Evolutionary conservation across 345 rosid genomes (phyloP).

Genomic region (Laguncularia racemosa): DNA sequence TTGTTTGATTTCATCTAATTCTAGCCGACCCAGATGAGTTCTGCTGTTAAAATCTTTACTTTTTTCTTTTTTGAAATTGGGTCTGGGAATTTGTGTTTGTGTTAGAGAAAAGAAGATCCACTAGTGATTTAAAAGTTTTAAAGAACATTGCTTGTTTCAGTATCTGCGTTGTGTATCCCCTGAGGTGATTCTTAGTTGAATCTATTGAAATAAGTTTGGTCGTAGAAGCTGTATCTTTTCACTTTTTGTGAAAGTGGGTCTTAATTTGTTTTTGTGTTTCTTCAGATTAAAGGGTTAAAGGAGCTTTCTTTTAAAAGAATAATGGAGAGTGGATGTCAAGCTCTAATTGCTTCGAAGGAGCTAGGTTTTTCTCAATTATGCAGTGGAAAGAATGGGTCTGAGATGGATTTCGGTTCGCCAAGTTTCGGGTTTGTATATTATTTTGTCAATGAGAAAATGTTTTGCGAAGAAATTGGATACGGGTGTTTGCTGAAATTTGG

Average conservation of each 20-base stretch:
- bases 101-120: too few species aligned
- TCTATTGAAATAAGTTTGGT: too few species aligned
- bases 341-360: background rate
- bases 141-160: too few species aligned
- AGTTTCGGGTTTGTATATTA: slow-evolving; percentile 47
- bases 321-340: slow-evolving; percentile 6
- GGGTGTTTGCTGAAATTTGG: background rate
- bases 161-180: too few species aligned
- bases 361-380: background rate
- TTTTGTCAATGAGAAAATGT: background rate
- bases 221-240: background rate
- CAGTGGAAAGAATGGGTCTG: background rate
- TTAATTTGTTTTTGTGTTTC: slow-evolving; percentile 1
- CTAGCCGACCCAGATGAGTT: too few species aligned
- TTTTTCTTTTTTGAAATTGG: too few species aligned
- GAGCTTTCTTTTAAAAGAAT: slow-evolving; percentile 6
- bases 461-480: background rate
- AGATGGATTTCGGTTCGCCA: slow-evolving; percentile 44
- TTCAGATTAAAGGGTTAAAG: slow-evolving; percentile 9
- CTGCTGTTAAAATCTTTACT: too few species aligned
- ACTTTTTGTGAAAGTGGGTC: background rate
- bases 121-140: too few species aligned
- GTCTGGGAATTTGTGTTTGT: too few species aligned
- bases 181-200: too few species aligned
- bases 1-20: too few species aligned